Evolutionary conservation across 2,329 filamentous ascomycete genomes (phyloP).

Genomic region (Huntiella abstrusa): DNA sequence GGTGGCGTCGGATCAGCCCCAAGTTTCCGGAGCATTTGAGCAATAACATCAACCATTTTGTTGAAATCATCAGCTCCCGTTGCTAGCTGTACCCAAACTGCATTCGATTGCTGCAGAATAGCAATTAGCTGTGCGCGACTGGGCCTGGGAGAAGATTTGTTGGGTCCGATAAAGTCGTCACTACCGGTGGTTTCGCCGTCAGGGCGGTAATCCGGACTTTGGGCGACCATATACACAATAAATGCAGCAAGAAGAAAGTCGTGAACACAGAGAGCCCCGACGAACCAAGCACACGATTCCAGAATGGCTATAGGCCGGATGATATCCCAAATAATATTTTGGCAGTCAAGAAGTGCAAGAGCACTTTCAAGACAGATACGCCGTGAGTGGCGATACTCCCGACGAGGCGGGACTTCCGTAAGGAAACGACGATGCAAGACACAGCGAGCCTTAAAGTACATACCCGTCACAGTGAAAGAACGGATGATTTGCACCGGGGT

Average conservation of each 20-base stretch:
- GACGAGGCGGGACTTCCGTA: constrained; percentile 21
- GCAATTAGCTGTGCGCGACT: not conserved
- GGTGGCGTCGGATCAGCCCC: not conserved
- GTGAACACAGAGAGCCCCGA: constrained; percentile 36
- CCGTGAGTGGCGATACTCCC: constrained; percentile 33
- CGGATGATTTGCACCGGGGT: constrained; percentile 26
- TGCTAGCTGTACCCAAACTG: constrained; percentile 5
- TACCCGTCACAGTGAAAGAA: constrained; percentile 30
- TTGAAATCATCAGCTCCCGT: constrained; percentile 1
- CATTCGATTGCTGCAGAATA: constrained; percentile 4
- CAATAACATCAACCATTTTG: constrained; percentile 5
- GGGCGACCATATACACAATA: constrained; percentile 35
- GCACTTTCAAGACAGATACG: constrained; percentile 31
- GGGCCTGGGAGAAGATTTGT: not conserved
- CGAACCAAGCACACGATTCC: constrained; percentile 33
- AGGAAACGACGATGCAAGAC: constrained; percentile 37
- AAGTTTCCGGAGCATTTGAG: constrained; percentile 5
- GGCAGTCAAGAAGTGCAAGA: constrained; percentile 27
- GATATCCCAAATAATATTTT: constrained; percentile 28
- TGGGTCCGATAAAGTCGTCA: not conserved
- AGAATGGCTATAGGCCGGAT: constrained; percentile 35
- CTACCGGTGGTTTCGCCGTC: constrained; percentile 15
- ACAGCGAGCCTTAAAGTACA: constrained; percentile 36
- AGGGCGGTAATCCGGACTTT: constrained; percentile 24
- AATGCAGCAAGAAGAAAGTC: constrained; percentile 44